phyloP scores from a whole-genome alignment of 495 filamentous ascomycete genomes.

The Parathielavia hyrcaniae region DNA sequence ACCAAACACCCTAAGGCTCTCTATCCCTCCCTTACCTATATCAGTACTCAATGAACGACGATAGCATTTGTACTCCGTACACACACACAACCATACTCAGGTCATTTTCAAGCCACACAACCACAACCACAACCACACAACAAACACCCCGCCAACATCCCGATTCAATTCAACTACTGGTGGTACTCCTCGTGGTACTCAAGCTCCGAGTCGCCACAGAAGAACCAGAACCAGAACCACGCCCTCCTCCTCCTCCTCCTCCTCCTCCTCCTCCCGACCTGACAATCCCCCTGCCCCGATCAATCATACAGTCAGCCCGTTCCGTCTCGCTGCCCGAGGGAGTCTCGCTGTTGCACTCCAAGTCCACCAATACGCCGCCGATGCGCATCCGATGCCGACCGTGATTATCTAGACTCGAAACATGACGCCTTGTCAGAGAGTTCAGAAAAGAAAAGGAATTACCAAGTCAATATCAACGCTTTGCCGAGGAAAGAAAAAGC shows the following conservation, averaged over 20 bases:
- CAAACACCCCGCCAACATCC: too few relatives aligned
- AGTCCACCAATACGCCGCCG: constrained; percentile 1
- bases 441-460: neutral
- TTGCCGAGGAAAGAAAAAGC: constrained; percentile 6
- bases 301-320: constrained; percentile 8
- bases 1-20: too few relatives aligned
- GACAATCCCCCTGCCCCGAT: constrained; percentile 2
- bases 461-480: neutral
- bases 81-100: too few relatives aligned
- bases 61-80: too few relatives aligned
- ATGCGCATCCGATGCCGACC: constrained; percentile 1
- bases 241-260: neutral
- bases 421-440: constrained; percentile 12
- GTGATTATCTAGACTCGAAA: constrained; percentile 6
- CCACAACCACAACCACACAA: too few relatives aligned
- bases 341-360: neutral
- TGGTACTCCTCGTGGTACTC: neutral
- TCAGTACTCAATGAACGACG: too few relatives aligned
- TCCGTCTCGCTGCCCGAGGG: constrained; percentile 14
- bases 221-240: neutral
- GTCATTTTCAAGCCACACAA: too few relatives aligned
- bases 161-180: neutral
- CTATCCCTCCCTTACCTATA: too few relatives aligned
- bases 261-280: neutral
- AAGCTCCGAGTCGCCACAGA: neutral